Evolutionary conservation across 352 stramenopile genomes (phyloP), one percentile per base, ranked within the genome.

Genomic region (Phytophthora lateralis): DNA sequence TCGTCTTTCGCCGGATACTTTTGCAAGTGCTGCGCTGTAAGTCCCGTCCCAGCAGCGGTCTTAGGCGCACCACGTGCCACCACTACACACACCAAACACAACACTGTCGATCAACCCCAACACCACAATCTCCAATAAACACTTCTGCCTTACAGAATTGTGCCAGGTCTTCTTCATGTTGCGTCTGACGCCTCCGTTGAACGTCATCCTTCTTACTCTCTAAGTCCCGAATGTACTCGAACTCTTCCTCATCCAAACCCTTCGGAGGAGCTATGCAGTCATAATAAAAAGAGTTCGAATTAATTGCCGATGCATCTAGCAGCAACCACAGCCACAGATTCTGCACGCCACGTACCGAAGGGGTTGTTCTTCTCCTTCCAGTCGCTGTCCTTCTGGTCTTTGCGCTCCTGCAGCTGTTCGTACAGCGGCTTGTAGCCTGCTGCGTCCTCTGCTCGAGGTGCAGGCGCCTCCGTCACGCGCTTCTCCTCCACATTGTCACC

Each of bases 321-420:
- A 24, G 21, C 21, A 24, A 24, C 21, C 21, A 24, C 21, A 24
- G 21, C 18, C 18, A 48, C 17, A 45, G 27, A 41, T 17, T n/a
- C n/a, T n/a, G n/a, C n/a, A 35, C 29, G 3, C 1, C 12, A 60
- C 66, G 15, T 45, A 94, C 87, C 87, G 55, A 94, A 96, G 17
- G 87, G 85, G 43, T 96, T 96, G 63, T 96, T 86, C 68, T 96
- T 94, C 59, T 93, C 81, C 60, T 92, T 92, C 87, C 87, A 96
- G n/a, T 94, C 87, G 29, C 77, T 83, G 42, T 96, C 85, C 20
- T 93, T 92, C 53, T 88, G 55, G 26, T 93, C 81, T 20, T 80
- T 83, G 38, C 79, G 78, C 46, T 94, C 85, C 61, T 94, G 81
- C 11, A 96, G 70, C 2, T 85, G 85, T 35, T 96, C 87, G 48